Conservation (phyloP, 2,329 filamentous ascomycete species). For the Zarea fungicola region DNA sequence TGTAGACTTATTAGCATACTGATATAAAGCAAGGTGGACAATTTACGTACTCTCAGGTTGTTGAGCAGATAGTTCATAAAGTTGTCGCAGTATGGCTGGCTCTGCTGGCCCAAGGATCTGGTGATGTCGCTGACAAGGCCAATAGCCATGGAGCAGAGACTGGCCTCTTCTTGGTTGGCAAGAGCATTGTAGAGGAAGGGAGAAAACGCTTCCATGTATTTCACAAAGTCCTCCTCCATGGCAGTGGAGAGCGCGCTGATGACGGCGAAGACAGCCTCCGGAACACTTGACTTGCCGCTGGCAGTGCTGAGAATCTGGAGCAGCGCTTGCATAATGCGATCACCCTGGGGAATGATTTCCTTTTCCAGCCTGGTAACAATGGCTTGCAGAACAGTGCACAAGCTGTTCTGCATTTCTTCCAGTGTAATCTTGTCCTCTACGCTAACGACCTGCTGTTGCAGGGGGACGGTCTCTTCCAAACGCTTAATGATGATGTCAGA, state of each 20-base stretch:
- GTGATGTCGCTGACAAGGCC: slow-evolving; percentile 96
- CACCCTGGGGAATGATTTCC: slow-evolving; percentile 83
- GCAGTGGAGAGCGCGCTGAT: slow-evolving; percentile 89
- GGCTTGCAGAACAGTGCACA: slow-evolving; percentile 84
- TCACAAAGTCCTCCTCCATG: slow-evolving; percentile 85
- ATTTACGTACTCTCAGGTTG: slow-evolving; percentile 68
- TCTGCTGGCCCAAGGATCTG: slow-evolving; percentile 80
- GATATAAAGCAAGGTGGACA: background rate
- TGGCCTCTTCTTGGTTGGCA: slow-evolving; percentile 90
- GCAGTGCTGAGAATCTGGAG: slow-evolving; percentile 75
- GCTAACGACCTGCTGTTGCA: slow-evolving; percentile 91
- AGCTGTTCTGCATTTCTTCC: slow-evolving; percentile 95
- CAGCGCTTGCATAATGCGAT: slow-evolving; percentile 87
- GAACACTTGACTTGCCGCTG: slow-evolving; percentile 84
- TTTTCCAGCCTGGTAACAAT: slow-evolving; percentile 88
- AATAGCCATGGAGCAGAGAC: slow-evolving; percentile 93
- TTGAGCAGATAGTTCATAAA: slow-evolving; percentile 98
- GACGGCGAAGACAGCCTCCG: slow-evolving; percentile 87
- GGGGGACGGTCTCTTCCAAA: slow-evolving; percentile 79
- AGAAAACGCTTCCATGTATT: slow-evolving; percentile 95
- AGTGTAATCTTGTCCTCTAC: slow-evolving; percentile 94
- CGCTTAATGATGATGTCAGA: slow-evolving; percentile 87
- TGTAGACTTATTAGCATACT: slow-evolving; percentile 29
- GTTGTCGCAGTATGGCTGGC: slow-evolving; percentile 90
- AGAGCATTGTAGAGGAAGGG: slow-evolving; percentile 93